Base-by-base conservation (phyloP, 345 rosid species). In the Brassica incana region DNA sequence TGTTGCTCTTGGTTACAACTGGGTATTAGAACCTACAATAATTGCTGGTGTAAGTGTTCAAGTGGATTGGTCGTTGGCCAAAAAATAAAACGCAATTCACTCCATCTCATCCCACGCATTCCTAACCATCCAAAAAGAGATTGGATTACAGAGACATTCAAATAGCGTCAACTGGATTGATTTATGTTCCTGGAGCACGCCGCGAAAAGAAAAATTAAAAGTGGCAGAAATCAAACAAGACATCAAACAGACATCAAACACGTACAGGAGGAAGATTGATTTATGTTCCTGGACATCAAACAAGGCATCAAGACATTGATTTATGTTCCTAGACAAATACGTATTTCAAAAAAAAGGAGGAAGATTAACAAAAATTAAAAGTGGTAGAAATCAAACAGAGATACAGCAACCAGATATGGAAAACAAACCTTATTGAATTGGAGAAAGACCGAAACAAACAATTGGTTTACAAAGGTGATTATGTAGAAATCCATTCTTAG, bases 21-120 rank as follows among this genome's bases (percentile, higher is more conserved):
- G 35, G 35, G 35, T 5, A 32, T 32, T 3, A 32, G 5, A 32
- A 32, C 35, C 97, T 72, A 78, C 90, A 59, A 66, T 86, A 64
- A 64, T 87, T 59, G 88, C 96, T 3, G 99, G 99, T 77, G 98
- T 93, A 67, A 91, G 83, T 73, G 88, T 90, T 80, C 50, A 10
- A 43, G 50, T 43, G 50, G 50, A 1, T 43, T 40, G 12, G 10
- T 9, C 14, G 14, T 43, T 2, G 50, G 50, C 50, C 50, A 43
- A 43, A 43, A 43, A 43, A 36, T 6, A 36, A 36, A 5, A 36
- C 43, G 43, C 43, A 36, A 8, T 36, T 36, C 6, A 8, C 43
- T 36, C 43, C 43, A 38, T 38, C 43, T 8, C 43, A 38, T 38
- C 43, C 43, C 43, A 35, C 2, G 43, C 43, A 38, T 38, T 38